Evolutionary conservation across 768 basidiomycete genomes (phyloP).

Genomic region (Russula dissimulans): DNA sequence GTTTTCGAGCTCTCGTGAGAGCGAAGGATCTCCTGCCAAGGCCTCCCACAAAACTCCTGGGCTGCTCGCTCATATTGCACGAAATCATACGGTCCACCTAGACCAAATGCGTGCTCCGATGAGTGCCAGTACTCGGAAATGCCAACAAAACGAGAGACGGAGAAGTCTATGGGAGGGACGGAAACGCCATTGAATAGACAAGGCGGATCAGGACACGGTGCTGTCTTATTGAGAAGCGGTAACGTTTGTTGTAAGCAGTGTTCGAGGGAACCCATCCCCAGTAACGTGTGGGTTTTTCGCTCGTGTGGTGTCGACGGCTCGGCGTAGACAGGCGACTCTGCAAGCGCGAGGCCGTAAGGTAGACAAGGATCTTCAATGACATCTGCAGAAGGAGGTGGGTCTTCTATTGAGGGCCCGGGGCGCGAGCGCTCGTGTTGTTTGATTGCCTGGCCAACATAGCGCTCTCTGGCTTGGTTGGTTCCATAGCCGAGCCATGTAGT

Average conservation of each 20-base stretch:
- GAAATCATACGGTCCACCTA: slow-evolving; percentile 93
- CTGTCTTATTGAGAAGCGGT: slow-evolving; percentile 74
- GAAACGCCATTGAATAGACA: slow-evolving; percentile 94
- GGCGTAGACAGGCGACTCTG: slow-evolving; percentile 44
- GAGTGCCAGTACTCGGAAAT: slow-evolving; percentile 99
- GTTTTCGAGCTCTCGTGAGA: slow-evolving; percentile 49
- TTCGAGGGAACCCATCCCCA: slow-evolving; percentile 88
- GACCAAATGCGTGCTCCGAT: slow-evolving; percentile 90
- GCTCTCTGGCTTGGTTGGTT: slow-evolving; percentile 91
- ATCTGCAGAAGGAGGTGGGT: slow-evolving; percentile 21
- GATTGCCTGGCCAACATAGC: slow-evolving; percentile 71
- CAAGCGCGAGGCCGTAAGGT: slow-evolving; percentile 60
- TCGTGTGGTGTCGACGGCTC: slow-evolving; percentile 34
- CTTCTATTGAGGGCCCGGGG: slow-evolving; percentile 15
- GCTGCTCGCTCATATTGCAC: slow-evolving; percentile 95
- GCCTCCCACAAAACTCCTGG: slow-evolving; percentile 66
- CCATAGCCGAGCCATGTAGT: slow-evolving; percentile 99
- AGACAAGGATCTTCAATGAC: slow-evolving; percentile 83
- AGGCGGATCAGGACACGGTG: slow-evolving; percentile 72
- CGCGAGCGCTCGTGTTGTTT: slow-evolving; percentile 42
- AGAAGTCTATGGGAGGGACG: slow-evolving; percentile 91
- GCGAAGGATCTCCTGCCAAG: slow-evolving; percentile 68
- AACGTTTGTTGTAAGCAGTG: slow-evolving; percentile 65
- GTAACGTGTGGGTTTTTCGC: slow-evolving; percentile 47
- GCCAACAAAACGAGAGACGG: slow-evolving; percentile 89